Percentiles rank a stretch among this genome's conserved stretches.
phyloP scores from a whole-genome alignment of 768 basidiomycete genomes.

The Lentinus tigrinus region DNA sequence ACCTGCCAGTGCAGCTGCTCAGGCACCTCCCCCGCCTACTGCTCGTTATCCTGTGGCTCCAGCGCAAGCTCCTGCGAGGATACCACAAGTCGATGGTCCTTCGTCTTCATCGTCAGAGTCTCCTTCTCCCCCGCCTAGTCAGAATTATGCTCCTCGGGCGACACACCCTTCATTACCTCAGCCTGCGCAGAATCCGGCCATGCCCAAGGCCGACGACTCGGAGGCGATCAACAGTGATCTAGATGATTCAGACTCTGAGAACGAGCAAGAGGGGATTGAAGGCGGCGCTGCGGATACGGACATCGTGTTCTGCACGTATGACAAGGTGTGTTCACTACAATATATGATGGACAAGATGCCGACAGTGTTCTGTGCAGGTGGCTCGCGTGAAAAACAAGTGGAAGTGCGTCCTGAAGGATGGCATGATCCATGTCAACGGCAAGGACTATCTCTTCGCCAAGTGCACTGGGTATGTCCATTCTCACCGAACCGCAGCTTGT shows the following conservation, averaged over 20 bases:
- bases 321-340: constrained; percentile 72
- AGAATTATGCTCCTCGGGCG: constrained; percentile 63
- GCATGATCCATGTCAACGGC: constrained; percentile 95
- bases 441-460: constrained; percentile 97
- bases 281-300: constrained; percentile 71
- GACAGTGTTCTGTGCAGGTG: constrained; percentile 53
- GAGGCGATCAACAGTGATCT: constrained; percentile 97
- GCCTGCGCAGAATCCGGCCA: constrained; percentile 39
- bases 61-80: constrained; percentile 27
- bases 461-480: constrained; percentile 76
- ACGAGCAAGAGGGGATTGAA: constrained; percentile 81
- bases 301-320: constrained; percentile 97
- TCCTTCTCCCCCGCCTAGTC: constrained; percentile 63
- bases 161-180: constrained; percentile 80
- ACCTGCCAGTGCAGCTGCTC: constrained; percentile 8
- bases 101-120: constrained; percentile 66
- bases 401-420: constrained; percentile 98
- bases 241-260: constrained; percentile 91
- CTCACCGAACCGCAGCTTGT: neutral
- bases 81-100: constrained; percentile 83
- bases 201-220: constrained; percentile 47
- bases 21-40: constrained; percentile 20
- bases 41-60: constrained; percentile 20
- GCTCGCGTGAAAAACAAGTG: constrained; percentile 99
- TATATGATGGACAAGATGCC: neutral